Evolutionary conservation across 108 stramenopile genomes (phyloP).

Genomic region (Cyclotella sp.): DNA sequence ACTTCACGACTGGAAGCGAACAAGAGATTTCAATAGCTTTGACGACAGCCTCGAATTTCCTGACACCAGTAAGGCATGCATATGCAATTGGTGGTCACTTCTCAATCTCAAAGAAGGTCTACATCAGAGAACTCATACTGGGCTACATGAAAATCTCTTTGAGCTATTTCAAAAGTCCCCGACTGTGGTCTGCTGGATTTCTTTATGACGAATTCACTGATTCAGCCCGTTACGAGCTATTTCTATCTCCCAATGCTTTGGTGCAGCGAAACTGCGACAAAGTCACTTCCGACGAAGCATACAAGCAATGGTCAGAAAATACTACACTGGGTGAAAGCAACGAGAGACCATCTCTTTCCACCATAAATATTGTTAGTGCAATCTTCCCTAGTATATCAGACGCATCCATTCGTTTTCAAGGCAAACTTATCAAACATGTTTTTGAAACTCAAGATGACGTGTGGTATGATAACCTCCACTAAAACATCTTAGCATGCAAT

Average conservation of each 20-base stretch:
- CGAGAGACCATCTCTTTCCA: conserved; percentile 19
- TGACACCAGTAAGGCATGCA: not conserved
- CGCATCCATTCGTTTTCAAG: conserved; percentile 87
- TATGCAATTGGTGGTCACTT: not conserved
- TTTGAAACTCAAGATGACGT: conserved; percentile 50
- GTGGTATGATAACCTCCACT: not conserved
- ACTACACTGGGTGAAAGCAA: conserved; percentile 11
- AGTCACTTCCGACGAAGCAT: conserved; percentile 34
- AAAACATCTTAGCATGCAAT: no score
- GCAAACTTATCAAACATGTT: conserved; percentile 71
- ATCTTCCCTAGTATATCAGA: conserved; percentile 83
- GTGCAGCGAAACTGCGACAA: conserved; percentile 9
- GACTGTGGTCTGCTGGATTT: conserved; percentile 9
- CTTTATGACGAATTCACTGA: conserved; percentile 10
- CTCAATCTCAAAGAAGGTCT: conserved; percentile 51
- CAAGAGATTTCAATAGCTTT: not conserved
- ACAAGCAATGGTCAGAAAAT: conserved; percentile 51
- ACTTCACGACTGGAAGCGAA: conserved; percentile 10
- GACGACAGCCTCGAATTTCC: not conserved
- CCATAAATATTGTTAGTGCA: conserved; percentile 49
- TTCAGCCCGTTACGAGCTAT: conserved; percentile 14
- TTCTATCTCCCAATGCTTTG: conserved; percentile 9
- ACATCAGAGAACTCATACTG: conserved; percentile 77
- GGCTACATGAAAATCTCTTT: conserved; percentile 79
- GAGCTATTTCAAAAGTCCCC: conserved; percentile 76